These are phyloP conservation scores for Azolla pinnata DNA, from an alignment of 75 land plant species.

Conservation along the genomic window DNA sequence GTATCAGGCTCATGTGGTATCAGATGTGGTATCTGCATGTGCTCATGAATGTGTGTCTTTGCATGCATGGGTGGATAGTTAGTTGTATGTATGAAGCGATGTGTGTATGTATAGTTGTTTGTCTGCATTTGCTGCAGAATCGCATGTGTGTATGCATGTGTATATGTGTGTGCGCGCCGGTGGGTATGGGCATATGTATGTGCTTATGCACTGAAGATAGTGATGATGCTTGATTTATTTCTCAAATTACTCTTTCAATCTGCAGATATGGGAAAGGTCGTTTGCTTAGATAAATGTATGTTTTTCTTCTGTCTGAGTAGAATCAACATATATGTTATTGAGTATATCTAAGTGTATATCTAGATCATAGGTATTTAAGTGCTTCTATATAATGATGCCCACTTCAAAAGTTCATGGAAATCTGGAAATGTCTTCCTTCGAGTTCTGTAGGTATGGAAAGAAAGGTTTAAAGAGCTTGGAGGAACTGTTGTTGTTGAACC, in stretches of 20 bases:
- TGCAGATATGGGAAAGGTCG: no score
- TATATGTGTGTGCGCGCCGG: not conserved
- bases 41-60: not conserved
- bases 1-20: not conserved
- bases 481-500: not conserved
- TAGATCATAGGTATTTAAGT: not conserved
- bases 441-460: constrained; percentile 6
- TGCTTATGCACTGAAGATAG: not conserved
- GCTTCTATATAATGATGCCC: not conserved
- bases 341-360: not conserved
- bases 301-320: not conserved
- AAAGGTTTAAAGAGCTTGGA: constrained; percentile 2
- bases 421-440: not conserved
- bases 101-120: not conserved
- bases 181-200: not conserved
- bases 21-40: not conserved
- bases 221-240: no score
- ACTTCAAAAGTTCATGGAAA: not conserved
- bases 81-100: not conserved
- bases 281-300: not conserved
- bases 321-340: not conserved
- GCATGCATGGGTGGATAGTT: not conserved
- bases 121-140: not conserved
- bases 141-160: not conserved
- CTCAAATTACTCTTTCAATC: no score